Conservation (phyloP, 2,329 filamentous ascomycete species). For the Ceratocystis diversiconidia region DNA sequence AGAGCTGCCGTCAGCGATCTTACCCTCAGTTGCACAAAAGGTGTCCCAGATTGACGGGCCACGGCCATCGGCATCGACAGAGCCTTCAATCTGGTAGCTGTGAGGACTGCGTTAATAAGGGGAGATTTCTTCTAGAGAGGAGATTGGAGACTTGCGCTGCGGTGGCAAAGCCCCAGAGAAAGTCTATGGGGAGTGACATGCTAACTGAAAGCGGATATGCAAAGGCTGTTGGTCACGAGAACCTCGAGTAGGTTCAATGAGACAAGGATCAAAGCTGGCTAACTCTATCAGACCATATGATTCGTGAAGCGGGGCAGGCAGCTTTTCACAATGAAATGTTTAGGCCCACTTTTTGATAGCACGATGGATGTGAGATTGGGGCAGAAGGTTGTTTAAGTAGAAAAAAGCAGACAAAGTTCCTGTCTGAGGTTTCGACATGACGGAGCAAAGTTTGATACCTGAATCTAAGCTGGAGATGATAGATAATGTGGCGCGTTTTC, state of each 20-base stretch:
- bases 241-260: not conserved
- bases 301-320: not conserved
- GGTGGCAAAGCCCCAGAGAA: slow-evolving; percentile 69
- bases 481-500: not conserved
- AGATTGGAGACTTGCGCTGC: slow-evolving; percentile 41
- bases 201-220: not conserved
- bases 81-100: slow-evolving; percentile 82
- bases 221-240: not conserved
- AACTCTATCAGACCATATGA: not conserved
- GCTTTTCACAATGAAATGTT: no score
- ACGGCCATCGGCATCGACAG: slow-evolving; percentile 58
- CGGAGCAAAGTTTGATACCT: no score
- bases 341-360: no score
- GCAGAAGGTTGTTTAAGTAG: not conserved
- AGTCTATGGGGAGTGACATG: slow-evolving; percentile 54
- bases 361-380: not conserved
- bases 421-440: no score
- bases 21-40: slow-evolving; percentile 69
- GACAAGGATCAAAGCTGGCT: not conserved
- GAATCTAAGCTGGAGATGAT: no score
- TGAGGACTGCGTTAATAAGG: slow-evolving; percentile 14
- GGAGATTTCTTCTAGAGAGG: not conserved
- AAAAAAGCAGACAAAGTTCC: not conserved
- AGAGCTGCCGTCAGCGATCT: slow-evolving; percentile 64
- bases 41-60: slow-evolving; percentile 78